Conservation (phyloP, 306 rosid genomes). For the Fagus sylvatica region DNA sequence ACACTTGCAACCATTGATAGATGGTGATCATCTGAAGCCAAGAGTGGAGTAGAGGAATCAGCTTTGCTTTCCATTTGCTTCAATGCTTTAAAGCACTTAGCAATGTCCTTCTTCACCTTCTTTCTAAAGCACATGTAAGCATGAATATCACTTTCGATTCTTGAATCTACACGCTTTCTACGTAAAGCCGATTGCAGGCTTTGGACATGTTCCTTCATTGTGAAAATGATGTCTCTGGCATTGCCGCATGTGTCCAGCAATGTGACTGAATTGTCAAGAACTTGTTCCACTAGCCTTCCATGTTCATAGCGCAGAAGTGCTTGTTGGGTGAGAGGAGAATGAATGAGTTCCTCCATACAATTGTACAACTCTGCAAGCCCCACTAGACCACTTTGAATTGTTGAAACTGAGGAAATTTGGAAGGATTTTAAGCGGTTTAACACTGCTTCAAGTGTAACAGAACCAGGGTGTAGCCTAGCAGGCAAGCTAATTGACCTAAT, state of each 20-base stretch:
- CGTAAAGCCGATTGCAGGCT: constrained; percentile 61
- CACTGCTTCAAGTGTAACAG: constrained; percentile 49
- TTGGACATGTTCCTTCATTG: constrained; percentile 59
- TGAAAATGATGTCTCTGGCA: constrained; percentile 47
- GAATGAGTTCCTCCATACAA: constrained; percentile 58
- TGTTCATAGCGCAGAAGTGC: constrained; percentile 45
- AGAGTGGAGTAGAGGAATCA: constrained; percentile 9
- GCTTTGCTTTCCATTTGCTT: constrained; percentile 53
- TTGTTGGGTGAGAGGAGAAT: constrained; percentile 52
- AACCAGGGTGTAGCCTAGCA: constrained; percentile 52
- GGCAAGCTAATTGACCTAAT: constrained; percentile 82
- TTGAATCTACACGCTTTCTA: constrained; percentile 54
- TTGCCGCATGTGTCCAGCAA: constrained; percentile 61
- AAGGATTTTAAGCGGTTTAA: constrained; percentile 44
- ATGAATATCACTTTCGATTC: constrained; percentile 47
- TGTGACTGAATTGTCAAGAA: constrained; percentile 50
- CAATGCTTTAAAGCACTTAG: constrained; percentile 37
- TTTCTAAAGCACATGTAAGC: constrained; percentile 52
- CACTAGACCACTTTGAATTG: constrained; percentile 46
- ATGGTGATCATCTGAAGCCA: constrained; percentile 43
- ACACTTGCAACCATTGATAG: constrained; percentile 30
- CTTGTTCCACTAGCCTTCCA: constrained; percentile 44
- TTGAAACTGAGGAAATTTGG: constrained; percentile 27
- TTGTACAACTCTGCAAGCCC: constrained; percentile 58
- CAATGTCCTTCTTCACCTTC: constrained; percentile 57